A percentile compares a stretch with the other conserved stretches of the same genome.
phyloP scores from a whole-genome alignment of 225 moss, liverwort and hornwort genomes.

The Ulota crispa region DNA sequence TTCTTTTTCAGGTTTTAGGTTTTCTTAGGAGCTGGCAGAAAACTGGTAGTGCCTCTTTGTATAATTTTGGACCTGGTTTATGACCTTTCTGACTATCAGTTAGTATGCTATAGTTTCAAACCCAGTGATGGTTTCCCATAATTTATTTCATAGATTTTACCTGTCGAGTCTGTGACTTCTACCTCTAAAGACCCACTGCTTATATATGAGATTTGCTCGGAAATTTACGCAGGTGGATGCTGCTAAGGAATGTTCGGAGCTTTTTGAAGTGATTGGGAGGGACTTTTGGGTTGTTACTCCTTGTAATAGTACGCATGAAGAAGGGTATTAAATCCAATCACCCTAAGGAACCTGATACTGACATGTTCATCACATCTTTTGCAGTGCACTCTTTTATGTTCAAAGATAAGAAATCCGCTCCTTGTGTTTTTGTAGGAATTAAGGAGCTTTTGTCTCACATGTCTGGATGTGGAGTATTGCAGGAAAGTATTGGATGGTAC shows the following conservation, averaged over 20 bases:
- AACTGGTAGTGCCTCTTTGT: neutral
- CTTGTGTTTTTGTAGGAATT: neutral
- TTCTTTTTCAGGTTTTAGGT: neutral
- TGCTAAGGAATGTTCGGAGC: constrained; percentile 59
- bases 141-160: constrained; percentile 12
- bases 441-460: neutral
- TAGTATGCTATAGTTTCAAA: neutral
- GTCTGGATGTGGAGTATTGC: constrained; percentile 32
- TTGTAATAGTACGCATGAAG: constrained; percentile 58
- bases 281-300: constrained; percentile 85
- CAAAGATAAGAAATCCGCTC: neutral
- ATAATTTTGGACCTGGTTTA: neutral
- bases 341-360: neutral
- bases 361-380: constrained; percentile 17
- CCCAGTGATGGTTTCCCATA: neutral
- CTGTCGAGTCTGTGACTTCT: neutral
- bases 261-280: constrained; percentile 59
- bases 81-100: neutral
- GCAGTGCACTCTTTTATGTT: constrained; percentile 1
- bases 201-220: neutral
- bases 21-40: constrained; percentile 12
- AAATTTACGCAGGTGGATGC: constrained; percentile 55
- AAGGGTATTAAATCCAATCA: constrained; percentile 53
- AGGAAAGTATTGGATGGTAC: constrained; percentile 85
- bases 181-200: constrained; percentile 3